A percentile compares a stretch with the other conserved stretches of the same genome.
Conservation (phyloP, 202 grass and related monocot species). For the Bolboschoenoplectus hybrid region DNA sequence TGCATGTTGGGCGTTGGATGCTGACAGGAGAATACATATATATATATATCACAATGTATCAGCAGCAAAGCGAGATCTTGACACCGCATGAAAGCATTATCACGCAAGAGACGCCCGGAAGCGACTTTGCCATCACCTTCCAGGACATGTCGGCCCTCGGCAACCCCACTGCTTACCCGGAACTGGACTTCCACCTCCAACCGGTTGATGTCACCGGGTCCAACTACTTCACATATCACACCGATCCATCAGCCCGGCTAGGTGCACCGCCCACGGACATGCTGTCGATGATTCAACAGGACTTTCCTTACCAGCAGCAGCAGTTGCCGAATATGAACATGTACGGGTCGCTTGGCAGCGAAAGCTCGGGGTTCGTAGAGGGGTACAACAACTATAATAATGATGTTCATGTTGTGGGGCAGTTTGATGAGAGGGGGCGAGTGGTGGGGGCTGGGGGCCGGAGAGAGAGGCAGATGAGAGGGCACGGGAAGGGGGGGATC, state of each 20-base stretch:
- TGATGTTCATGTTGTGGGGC: not conserved
- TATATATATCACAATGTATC: slow-evolving; percentile 50
- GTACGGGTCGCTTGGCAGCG: slow-evolving; percentile 42
- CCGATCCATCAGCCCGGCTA: not conserved
- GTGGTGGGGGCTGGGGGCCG: slow-evolving; percentile 25
- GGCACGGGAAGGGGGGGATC: slow-evolving; percentile 33
- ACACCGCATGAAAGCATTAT: slow-evolving; percentile 55
- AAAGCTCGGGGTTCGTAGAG: slow-evolving; percentile 39
- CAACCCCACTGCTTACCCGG: not conserved
- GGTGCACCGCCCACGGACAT: not conserved
- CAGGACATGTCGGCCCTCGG: slow-evolving; percentile 40
- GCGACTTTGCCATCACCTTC: slow-evolving; percentile 22
- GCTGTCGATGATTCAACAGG: not conserved
- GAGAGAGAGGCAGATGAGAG: slow-evolving; percentile 43
- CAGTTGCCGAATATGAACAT: slow-evolving; percentile 13
- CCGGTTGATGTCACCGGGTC: slow-evolving; percentile 18
- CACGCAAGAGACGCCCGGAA: slow-evolving; percentile 28
- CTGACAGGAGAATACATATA: not conserved
- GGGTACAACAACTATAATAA: slow-evolving; percentile 29
- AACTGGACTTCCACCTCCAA: slow-evolving; percentile 34
- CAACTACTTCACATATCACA: slow-evolving; percentile 36
- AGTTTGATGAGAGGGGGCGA: slow-evolving; percentile 45
- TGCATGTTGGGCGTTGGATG: not conserved
- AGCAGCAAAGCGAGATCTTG: slow-evolving; percentile 55
- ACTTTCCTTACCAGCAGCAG: not conserved